phyloP scores from a whole-genome alignment of 2,329 filamentous ascomycete genomes.

The Fusarium paranaense region DNA sequence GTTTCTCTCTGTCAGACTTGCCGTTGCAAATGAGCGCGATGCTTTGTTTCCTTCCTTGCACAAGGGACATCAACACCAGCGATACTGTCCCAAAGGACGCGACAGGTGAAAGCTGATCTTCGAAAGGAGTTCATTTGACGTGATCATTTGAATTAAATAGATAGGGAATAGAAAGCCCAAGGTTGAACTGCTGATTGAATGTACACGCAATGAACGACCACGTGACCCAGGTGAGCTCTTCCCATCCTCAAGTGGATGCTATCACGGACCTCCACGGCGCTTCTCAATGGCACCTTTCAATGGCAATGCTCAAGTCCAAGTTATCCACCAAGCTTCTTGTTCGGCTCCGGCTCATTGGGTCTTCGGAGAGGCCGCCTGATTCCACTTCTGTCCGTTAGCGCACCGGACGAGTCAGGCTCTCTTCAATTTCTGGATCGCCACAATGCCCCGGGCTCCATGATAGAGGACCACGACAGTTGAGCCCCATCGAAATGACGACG shows the following conservation, averaged over 20 bases:
- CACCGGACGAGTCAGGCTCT: not conserved
- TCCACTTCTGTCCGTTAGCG: not conserved
- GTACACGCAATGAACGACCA: not conserved
- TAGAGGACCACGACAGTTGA: not conserved
- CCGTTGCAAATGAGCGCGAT: not conserved
- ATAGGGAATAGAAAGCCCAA: not conserved
- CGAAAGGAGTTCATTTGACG: not conserved
- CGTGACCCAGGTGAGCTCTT: not conserved
- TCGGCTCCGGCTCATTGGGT: not conserved
- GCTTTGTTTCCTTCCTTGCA: too few relatives aligned
- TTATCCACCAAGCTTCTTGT: not conserved
- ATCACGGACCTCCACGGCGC: not conserved
- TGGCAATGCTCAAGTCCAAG: not conserved
- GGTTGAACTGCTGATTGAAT: not conserved
- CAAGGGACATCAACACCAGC: not conserved
- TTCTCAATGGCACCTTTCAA: not conserved
- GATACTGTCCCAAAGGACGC: not conserved
- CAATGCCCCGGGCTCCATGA: not conserved
- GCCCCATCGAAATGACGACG: conserved; percentile 2
- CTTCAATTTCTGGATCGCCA: not conserved
- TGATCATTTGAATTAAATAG: not conserved
- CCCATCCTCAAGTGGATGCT: not conserved
- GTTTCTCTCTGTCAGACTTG: not conserved
- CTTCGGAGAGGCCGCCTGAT: not conserved
- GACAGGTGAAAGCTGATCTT: not conserved